Percentiles rank a stretch among this genome's conserved stretches.
phyloP scores from a whole-genome alignment of 768 basidiomycete genomes.

The Galerina sulciceps region DNA sequence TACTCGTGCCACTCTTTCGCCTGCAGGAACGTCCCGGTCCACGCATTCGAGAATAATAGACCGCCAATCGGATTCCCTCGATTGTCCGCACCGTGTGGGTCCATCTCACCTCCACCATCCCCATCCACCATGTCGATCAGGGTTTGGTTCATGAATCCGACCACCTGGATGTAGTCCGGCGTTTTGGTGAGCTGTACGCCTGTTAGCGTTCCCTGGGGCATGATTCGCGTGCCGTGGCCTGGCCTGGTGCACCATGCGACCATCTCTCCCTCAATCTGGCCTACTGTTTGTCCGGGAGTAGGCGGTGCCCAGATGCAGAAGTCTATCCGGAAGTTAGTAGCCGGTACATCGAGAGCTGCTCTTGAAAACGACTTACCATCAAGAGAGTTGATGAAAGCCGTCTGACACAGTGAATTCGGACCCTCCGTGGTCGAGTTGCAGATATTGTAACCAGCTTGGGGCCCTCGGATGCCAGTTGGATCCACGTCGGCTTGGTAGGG shows the following conservation, averaged over 20 bases:
- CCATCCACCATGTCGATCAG: slow-evolving; percentile 49
- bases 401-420: slow-evolving; percentile 64
- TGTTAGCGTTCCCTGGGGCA: slow-evolving; percentile 64
- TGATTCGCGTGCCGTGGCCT: slow-evolving; percentile 72
- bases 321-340: slow-evolving; percentile 36
- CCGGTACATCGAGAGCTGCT: neutral
- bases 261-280: slow-evolving; percentile 68
- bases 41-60: slow-evolving; percentile 63
- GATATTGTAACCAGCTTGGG: slow-evolving; percentile 65
- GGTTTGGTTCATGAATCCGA: slow-evolving; percentile 68
- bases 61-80: slow-evolving; percentile 83
- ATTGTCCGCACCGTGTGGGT: slow-evolving; percentile 74
- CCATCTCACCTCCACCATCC: slow-evolving; percentile 80
- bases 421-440: slow-evolving; percentile 71
- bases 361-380: slow-evolving; percentile 22
- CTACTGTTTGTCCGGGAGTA: slow-evolving; percentile 56
- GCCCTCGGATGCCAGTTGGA: slow-evolving; percentile 25
- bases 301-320: slow-evolving; percentile 72
- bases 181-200: slow-evolving; percentile 70
- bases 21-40: slow-evolving; percentile 51
- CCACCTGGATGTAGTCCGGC: slow-evolving; percentile 60
- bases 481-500: too few relatives aligned
- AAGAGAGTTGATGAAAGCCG: slow-evolving; percentile 54
- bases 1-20: slow-evolving; percentile 73
- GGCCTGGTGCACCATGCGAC: slow-evolving; percentile 82